Evolutionary conservation across 179 eudicot genomes (phyloP).

Genomic region (Spinacia oleracea): DNA sequence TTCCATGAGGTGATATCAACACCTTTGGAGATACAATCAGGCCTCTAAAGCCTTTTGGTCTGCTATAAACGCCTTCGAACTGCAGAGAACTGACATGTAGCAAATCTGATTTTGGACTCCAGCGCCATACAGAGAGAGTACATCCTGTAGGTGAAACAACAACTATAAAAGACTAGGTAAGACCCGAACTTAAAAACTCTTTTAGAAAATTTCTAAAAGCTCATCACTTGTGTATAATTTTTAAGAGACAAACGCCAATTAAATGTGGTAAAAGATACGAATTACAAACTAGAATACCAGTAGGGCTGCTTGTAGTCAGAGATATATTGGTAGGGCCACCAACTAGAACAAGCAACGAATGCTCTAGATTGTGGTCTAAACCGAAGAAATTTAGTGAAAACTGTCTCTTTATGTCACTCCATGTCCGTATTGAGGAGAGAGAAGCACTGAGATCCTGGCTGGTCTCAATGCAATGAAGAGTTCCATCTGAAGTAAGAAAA

Average conservation of each 20-base stretch:
- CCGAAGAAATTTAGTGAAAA: conserved; percentile 52
- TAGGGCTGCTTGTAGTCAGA: conserved; percentile 31
- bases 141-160: conserved; percentile 48
- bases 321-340: conserved; percentile 45
- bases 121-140: conserved; percentile 67
- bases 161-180: conserved; percentile 2
- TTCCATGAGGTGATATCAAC: conserved; percentile 67
- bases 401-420: conserved; percentile 49
- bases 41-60: conserved; percentile 52
- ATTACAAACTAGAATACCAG: conserved; percentile 40
- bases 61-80: conserved; percentile 62
- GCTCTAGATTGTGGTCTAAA: conserved; percentile 54
- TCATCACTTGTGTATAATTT: background rate
- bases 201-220: background rate
- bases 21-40: conserved; percentile 69
- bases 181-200: conserved; percentile 2
- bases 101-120: conserved; percentile 44
- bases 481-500: conserved; percentile 78
- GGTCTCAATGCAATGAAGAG: conserved; percentile 73
- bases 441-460: conserved; percentile 74
- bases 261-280: background rate
- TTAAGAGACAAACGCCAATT: background rate
- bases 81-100: conserved; percentile 47
- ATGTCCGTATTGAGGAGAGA: conserved; percentile 49
- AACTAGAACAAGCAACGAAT: conserved; percentile 63